Conservation (phyloP, 305 asterid genomes). For the Rubia peregrina region DNA sequence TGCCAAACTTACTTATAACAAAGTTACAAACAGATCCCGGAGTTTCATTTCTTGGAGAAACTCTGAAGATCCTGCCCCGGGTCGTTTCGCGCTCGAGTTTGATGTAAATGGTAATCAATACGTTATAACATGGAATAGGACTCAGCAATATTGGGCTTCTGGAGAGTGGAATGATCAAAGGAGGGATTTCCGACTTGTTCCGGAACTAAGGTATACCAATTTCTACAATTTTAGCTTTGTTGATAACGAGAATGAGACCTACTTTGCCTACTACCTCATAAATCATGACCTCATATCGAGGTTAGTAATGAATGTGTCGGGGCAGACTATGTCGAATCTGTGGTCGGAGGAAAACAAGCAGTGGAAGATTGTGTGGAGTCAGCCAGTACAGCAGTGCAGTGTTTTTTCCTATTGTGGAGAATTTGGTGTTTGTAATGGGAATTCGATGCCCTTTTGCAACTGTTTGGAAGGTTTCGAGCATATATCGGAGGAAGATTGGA, state of each 20-base stretch:
- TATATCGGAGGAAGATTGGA: slow-evolving; percentile 38
- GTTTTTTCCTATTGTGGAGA: slow-evolving; percentile 63
- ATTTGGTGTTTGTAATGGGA: slow-evolving; percentile 45
- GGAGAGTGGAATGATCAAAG: slow-evolving; percentile 48
- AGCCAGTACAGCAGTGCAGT: slow-evolving; percentile 55
- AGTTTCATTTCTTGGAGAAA: slow-evolving; percentile 61
- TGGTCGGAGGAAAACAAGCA: slow-evolving; percentile 21
- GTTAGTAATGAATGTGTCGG: slow-evolving; percentile 52
- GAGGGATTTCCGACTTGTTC: slow-evolving; percentile 39
- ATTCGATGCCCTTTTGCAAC: slow-evolving; percentile 37
- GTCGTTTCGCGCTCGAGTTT: slow-evolving; percentile 26
- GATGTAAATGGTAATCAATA: slow-evolving; percentile 10
- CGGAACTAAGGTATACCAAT: slow-evolving; percentile 49
- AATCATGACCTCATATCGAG: slow-evolving; percentile 31
- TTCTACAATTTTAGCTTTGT: slow-evolving; percentile 40
- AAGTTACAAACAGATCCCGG: slow-evolving; percentile 24
- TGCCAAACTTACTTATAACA: slow-evolving; percentile 40
- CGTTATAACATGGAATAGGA: slow-evolving; percentile 23
- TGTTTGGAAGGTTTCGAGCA: slow-evolving; percentile 44
- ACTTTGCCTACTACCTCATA: slow-evolving; percentile 43
- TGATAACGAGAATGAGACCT: slow-evolving; percentile 35
- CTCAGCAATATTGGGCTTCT: slow-evolving; percentile 27
- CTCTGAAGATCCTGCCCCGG: slow-evolving; percentile 37
- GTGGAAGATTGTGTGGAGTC: slow-evolving; percentile 64
- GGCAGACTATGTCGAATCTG: slow-evolving; percentile 38